These are phyloP conservation scores for Mucor mucedo DNA, from an alignment of 371 early-diverging fungal species.

Conservation along the genomic window DNA sequence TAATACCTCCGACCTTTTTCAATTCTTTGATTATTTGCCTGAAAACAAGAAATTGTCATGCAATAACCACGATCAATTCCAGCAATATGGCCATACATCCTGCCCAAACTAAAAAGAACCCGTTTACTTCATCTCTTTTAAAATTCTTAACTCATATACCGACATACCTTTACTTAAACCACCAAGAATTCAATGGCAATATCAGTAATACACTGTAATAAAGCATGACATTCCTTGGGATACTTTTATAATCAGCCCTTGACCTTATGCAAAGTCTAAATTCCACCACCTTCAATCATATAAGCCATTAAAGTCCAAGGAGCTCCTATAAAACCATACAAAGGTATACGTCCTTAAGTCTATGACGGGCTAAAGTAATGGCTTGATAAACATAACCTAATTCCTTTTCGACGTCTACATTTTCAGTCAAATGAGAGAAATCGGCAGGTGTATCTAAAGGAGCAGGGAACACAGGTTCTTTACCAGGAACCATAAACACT, in stretches of 20 bases:
- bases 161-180: constrained; percentile 80
- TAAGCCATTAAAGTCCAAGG: constrained; percentile 99
- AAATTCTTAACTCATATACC: too few species aligned
- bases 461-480: constrained; percentile 91
- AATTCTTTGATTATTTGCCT: too few species aligned
- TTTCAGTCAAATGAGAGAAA: constrained; percentile 63
- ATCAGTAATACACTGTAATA: constrained; percentile 84
- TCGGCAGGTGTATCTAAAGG: constrained; percentile 82
- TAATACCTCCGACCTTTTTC: too few species aligned
- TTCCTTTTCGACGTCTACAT: constrained; percentile 75
- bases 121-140: too few species aligned
- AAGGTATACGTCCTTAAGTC: constrained; percentile 87
- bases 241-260: constrained; percentile 89
- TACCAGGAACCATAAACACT: constrained; percentile 91
- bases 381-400: constrained; percentile 94
- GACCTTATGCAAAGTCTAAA: constrained; percentile 87
- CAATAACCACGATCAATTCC: too few species aligned
- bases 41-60: too few species aligned
- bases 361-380: constrained; percentile 88
- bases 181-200: constrained; percentile 86
- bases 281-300: constrained; percentile 98
- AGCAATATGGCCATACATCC: too few species aligned
- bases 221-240: constrained; percentile 78
- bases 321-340: constrained; percentile 95
- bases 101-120: too few species aligned